Evolutionary conservation across 2,329 filamentous ascomycete genomes (phyloP).

Genomic region (Verticillium zaregamsianum): DNA sequence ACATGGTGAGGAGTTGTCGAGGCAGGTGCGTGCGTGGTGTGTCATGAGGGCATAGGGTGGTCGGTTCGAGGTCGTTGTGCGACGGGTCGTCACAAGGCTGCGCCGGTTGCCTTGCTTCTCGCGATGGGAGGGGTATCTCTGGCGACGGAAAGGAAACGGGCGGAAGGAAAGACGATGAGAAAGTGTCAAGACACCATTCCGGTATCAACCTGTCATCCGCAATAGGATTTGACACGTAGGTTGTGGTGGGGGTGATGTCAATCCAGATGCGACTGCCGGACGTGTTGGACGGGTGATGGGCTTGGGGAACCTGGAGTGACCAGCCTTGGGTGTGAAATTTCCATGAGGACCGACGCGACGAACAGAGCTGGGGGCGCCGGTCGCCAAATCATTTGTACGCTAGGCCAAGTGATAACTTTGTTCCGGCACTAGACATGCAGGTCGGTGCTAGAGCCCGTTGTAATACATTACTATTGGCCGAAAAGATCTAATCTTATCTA

Average conservation of each 20-base stretch:
- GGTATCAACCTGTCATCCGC: background rate
- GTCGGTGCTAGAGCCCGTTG: background rate
- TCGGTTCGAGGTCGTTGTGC: background rate
- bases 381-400: conserved; percentile 36
- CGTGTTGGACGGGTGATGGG: background rate
- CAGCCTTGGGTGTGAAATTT: conserved; percentile 27
- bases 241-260: background rate
- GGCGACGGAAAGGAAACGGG: conserved; percentile 2
- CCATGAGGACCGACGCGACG: conserved; percentile 18
- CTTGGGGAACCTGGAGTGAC: background rate
- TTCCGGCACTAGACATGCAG: conserved; percentile 19
- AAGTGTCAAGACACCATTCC: background rate
- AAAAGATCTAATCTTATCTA: conserved; percentile 1
- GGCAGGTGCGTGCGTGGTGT: background rate
- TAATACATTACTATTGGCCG: background rate
- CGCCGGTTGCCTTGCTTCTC: background rate
- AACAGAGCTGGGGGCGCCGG: conserved; percentile 32
- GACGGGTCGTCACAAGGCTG: background rate
- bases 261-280: background rate
- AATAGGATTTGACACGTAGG: background rate
- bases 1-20: conserved; percentile 38
- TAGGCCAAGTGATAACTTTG: conserved; percentile 31
- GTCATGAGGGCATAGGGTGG: background rate
- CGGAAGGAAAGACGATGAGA: background rate
- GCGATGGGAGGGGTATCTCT: conserved; percentile 8